Base-by-base conservation (phyloP, 2,329 filamentous ascomycete species). In the Penicillium sp. region DNA sequence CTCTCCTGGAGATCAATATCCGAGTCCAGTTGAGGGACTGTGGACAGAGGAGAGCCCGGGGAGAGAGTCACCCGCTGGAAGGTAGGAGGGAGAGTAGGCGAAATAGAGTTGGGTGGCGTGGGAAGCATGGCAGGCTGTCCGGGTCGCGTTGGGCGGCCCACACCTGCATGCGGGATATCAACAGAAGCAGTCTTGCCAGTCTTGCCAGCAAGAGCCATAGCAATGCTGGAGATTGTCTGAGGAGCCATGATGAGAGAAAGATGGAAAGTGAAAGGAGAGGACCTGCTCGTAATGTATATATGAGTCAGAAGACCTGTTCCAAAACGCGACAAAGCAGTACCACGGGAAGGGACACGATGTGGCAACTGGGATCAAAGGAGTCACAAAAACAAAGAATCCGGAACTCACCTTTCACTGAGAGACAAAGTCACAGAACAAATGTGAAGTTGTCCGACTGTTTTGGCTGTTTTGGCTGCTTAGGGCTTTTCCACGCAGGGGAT, bases 91-190 rank as follows among this genome's bases (percentile, higher is more conserved):
- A 97, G 83, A 65, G 86, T 88, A 46, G 93, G 93, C 58, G 92
- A 97, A 73, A 97, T 92, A 75, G 92, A 97, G 80, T 93, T 95
- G 58, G 93, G 93, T 71, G 93, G 93, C 73, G 93, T 97, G 60
- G 90, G 91, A 69, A 96, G 86, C 73, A 77, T 74, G 48, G 62
- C 66, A 44, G 68, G 68, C 42, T 73, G 68, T 42, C 67, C 67
- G 18, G 60, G 55, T 54, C 66, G 71, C 62, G 70, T 60, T 61
- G 73, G 68, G 66, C 67, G 66, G 56, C 50, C 57, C 54, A 62
- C 61, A 54, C 66, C 58, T 59, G 71, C 63, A 57, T 77, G 76
- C 59, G 77, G 77, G 54, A 80, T 79, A 62, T 79, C 76, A 63
- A 80, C 73, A 40, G 75, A 79, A 55, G 75, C 76, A 57, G 77